These are phyloP conservation scores for Saccharomycopsis babjevae DNA, from an alignment of 805 yeast species.

Conservation along the genomic window DNA sequence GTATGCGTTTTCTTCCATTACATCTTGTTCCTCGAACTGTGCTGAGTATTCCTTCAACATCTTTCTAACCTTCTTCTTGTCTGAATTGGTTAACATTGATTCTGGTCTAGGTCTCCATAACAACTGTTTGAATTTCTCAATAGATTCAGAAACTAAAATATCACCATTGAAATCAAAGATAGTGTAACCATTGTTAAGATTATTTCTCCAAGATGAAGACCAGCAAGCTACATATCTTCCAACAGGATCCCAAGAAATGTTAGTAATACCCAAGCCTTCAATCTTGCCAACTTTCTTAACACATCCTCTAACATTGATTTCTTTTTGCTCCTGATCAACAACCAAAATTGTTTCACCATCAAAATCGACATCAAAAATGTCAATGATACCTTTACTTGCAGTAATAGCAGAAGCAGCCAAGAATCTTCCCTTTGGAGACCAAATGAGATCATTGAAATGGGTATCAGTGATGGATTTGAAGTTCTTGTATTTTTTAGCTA, in stretches of 20 bases:
- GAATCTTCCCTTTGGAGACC: slow-evolving; percentile 93
- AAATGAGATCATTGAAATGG: slow-evolving; percentile 60
- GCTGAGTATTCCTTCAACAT: slow-evolving; percentile 81
- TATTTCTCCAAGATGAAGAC: slow-evolving; percentile 79
- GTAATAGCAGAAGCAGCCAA: slow-evolving; percentile 42
- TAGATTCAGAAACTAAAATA: slow-evolving; percentile 59
- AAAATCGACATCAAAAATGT: slow-evolving; percentile 77
- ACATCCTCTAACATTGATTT: slow-evolving; percentile 42
- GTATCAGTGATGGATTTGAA: slow-evolving; percentile 51
- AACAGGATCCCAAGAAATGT: slow-evolving; percentile 88
- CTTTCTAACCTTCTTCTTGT: slow-evolving; percentile 83
- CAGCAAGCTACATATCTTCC: slow-evolving; percentile 85
- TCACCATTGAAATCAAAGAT: slow-evolving; percentile 79
- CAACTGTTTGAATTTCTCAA: slow-evolving; percentile 80
- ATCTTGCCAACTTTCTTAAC: slow-evolving; percentile 53
- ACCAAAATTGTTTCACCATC: slow-evolving; percentile 48
- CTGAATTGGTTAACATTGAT: slow-evolving; percentile 61
- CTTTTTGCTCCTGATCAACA: slow-evolving; percentile 26
- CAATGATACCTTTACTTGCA: slow-evolving; percentile 52
- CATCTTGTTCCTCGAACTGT: slow-evolving; percentile 89
- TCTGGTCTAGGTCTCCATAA: slow-evolving; percentile 97
- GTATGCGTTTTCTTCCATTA: slow-evolving; percentile 91
- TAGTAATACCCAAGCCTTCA: slow-evolving; percentile 69
- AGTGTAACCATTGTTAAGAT: slow-evolving; percentile 84
- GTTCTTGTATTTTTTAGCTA: slow-evolving; percentile 42